phyloP scores from a whole-genome alignment of 78 protist genomes.

The Dictyostelium firmibasis region DNA sequence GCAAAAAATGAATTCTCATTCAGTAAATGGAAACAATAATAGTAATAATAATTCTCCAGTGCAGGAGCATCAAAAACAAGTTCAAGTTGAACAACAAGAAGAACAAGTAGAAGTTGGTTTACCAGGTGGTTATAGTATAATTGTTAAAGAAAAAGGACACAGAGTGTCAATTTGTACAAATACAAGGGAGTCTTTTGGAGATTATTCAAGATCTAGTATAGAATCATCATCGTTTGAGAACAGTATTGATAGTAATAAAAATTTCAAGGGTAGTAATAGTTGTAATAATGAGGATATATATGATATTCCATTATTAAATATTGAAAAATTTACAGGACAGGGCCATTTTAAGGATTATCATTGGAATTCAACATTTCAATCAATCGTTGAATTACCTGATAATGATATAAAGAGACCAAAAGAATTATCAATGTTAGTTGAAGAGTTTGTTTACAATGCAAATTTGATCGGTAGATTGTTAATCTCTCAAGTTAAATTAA shows the following conservation, averaged over 20 bases:
- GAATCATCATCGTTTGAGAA: not conserved
- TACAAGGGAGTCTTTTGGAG: not conserved
- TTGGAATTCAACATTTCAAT: slow-evolving; percentile 59
- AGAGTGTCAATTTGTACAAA: not conserved
- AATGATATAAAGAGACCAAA: not conserved
- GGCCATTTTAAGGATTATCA: not conserved
- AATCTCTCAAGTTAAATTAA: slow-evolving; percentile 68
- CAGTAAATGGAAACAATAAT: not conserved
- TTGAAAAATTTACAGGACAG: not conserved
- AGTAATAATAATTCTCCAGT: not conserved
- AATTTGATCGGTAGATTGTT: slow-evolving; percentile 76
- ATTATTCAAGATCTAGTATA: not conserved
- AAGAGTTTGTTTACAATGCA: slow-evolving; percentile 76
- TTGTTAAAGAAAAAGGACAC: not conserved
- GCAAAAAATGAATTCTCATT: not conserved
- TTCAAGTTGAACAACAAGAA: not conserved
- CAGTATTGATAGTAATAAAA: not conserved
- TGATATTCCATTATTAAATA: not conserved
- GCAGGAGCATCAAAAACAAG: not conserved
- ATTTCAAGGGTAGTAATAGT: not conserved
- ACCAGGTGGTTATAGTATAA: not conserved
- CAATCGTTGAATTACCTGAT: not conserved
- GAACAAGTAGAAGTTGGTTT: not conserved
- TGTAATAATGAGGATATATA: not conserved
- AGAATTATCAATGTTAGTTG: slow-evolving; percentile 12